Percentiles rank a stretch among this genome's conserved stretches.
Evolutionary conservation across 495 filamentous ascomycete genomes (phyloP).

Genomic region (Xylaria castorea): DNA sequence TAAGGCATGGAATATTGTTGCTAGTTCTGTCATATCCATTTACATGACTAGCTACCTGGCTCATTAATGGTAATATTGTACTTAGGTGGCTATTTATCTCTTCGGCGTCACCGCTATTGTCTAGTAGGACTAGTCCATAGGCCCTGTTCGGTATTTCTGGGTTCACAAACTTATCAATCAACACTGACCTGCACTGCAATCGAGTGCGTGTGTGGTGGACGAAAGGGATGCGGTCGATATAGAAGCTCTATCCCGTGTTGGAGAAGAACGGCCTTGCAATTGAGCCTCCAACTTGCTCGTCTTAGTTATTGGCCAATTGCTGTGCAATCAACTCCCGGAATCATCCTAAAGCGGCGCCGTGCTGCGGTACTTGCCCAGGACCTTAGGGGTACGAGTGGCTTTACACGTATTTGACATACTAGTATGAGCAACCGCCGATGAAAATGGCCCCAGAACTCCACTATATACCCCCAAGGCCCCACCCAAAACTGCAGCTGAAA

Average conservation of each 20-base stretch:
- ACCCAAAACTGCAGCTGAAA: conserved; percentile 13
- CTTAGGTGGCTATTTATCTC: not conserved
- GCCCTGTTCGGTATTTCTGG: not conserved
- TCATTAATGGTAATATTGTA: not conserved
- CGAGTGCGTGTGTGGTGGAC: not conserved
- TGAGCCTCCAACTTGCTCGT: not conserved
- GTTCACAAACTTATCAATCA: not conserved
- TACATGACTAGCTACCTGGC: not conserved
- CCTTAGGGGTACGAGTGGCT: not conserved
- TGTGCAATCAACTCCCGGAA: conserved; percentile 2
- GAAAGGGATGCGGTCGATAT: conserved; percentile 9
- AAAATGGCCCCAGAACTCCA: conserved; percentile 5
- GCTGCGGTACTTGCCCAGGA: not conserved
- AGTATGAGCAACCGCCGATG: not conserved
- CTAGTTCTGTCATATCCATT: not conserved
- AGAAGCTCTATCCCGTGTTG: conserved; percentile 5
- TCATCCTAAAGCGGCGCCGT: not conserved
- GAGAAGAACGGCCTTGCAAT: conserved; percentile 14
- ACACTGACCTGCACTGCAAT: not conserved
- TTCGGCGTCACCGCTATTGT: not conserved
- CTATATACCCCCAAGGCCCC: not conserved
- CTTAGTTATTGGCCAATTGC: conserved; percentile 16
- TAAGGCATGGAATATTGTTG: not conserved
- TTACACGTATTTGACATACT: not conserved
- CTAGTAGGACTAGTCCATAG: not conserved